Base-by-base conservation (phyloP, 2,329 filamentous ascomycete species). In the Sporothrix dimorphospora region DNA sequence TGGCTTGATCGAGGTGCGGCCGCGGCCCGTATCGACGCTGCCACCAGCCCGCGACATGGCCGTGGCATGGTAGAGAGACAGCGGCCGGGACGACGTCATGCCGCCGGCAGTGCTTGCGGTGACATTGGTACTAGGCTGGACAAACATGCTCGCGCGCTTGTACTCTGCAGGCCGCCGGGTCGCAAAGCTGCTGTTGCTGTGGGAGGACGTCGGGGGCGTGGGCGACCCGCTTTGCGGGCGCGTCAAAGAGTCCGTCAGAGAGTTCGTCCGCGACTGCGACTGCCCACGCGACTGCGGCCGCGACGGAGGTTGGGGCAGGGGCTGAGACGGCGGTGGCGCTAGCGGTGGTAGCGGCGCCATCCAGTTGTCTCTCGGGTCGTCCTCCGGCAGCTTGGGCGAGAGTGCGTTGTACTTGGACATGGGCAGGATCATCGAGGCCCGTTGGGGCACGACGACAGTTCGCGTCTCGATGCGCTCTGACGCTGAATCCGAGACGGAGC, bases 121-220 rank as follows among this genome's bases (percentile, higher is more conserved):
- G 19, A 21, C 47, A 49, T 5, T 19, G 24, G 27, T 38, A 21
- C 70, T 69, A 69, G 74, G 27, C 74, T 73, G 53, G 75, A 77
- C 72, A 55, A 76, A 76, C 61, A 78, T 76, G 71, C 76, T 79
- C 24, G 76, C 71, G 24, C 77, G 74, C 70, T 77, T 78, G 45
- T 79, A 71, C 63, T 71, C 34, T 8, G 12, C 19, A 7, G 57
- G 30, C 38, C 69, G 73, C 59, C 47, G 55, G 24, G 24, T 4
- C 8, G 65, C 4, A 21, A 67, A 40, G 19, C 24, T 51, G 24
- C 65, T 21, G 65, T 24, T 42, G 59, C 59, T 42, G 38, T 65
- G 63, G 42, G 66, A 69, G n/a, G 49, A 55, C 34, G 34, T 55
- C 27, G 66, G 66, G 1, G 49, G 66, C 8, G 66, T 55, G 21